Evolutionary conservation across 768 basidiomycete species (phyloP).

Genomic region (Russula dissimulans): DNA sequence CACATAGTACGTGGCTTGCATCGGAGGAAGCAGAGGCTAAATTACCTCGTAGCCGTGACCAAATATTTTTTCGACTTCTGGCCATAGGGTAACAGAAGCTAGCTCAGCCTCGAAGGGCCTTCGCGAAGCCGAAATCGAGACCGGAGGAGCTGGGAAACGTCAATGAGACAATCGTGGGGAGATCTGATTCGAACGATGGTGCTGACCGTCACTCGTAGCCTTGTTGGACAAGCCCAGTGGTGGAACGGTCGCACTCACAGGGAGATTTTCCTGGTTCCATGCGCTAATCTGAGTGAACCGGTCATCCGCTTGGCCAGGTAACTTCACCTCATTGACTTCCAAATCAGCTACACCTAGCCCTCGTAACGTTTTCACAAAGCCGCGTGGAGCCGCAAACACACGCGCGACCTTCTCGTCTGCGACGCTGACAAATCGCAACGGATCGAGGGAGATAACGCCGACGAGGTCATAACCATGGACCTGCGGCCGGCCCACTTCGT

Average conservation of each 20-base stretch:
- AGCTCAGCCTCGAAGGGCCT: conserved; percentile 90
- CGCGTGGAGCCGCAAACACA: conserved; percentile 83
- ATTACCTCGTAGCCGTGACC: conserved; percentile 95
- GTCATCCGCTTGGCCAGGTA: neutral
- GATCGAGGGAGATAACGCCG: conserved; percentile 63
- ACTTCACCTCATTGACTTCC: conserved; percentile 41
- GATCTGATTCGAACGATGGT: neutral
- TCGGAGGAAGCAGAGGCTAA: neutral
- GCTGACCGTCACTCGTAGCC: conserved; percentile 61
- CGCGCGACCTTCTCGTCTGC: conserved; percentile 95
- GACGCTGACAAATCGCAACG: conserved; percentile 76
- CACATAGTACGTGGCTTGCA: neutral
- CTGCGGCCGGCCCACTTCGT: conserved; percentile 87
- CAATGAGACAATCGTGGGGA: neutral
- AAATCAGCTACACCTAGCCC: conserved; percentile 41
- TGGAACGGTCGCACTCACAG: conserved; percentile 80
- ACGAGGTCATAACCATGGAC: conserved; percentile 94
- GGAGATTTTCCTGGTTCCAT: conserved; percentile 42
- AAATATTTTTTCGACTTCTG: conserved; percentile 92
- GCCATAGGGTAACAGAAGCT: conserved; percentile 85
- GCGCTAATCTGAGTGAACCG: neutral
- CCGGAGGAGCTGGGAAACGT: conserved; percentile 18
- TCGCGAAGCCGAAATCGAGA: conserved; percentile 21
- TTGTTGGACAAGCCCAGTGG: conserved; percentile 94
- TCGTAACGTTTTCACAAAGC: conserved; percentile 62